Conservation (phyloP, 2,329 filamentous ascomycete genomes). For the Talaromyces marneffei region DNA sequence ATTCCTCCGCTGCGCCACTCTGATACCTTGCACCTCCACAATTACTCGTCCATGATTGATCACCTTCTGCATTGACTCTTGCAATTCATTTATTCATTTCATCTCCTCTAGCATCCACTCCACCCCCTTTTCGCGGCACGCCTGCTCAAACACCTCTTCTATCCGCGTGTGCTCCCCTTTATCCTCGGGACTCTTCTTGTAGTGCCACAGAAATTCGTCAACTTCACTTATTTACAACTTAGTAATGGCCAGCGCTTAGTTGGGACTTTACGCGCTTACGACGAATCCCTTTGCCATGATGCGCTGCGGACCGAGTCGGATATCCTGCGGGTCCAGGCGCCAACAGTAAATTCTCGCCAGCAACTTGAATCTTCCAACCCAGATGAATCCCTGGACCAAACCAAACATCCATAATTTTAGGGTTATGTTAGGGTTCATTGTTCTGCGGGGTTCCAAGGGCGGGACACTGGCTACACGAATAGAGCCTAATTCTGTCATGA, state of each 20-base stretch:
- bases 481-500: background rate
- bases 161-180: background rate
- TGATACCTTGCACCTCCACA: conserved; percentile 25
- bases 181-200: background rate
- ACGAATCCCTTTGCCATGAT: background rate
- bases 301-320: background rate
- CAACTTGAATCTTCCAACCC: background rate
- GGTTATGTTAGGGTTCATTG: background rate
- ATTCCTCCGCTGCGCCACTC: conserved; percentile 8
- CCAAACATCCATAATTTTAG: background rate
- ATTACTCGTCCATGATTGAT: conserved; percentile 26
- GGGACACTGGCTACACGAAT: no score
- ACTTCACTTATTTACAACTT: background rate
- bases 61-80: conserved; percentile 26
- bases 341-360: background rate
- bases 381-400: no score
- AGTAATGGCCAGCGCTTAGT: background rate
- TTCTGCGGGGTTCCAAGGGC: background rate
- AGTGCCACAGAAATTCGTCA: background rate
- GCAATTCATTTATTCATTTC: conserved; percentile 13
- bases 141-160: conserved; percentile 23
- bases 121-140: conserved; percentile 18
- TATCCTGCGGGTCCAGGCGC: background rate
- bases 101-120: conserved; percentile 13
- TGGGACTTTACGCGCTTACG: background rate